Evolutionary conservation across 1,139 yeast genomes (phyloP).

Genomic region (Yarrowia galli): DNA sequence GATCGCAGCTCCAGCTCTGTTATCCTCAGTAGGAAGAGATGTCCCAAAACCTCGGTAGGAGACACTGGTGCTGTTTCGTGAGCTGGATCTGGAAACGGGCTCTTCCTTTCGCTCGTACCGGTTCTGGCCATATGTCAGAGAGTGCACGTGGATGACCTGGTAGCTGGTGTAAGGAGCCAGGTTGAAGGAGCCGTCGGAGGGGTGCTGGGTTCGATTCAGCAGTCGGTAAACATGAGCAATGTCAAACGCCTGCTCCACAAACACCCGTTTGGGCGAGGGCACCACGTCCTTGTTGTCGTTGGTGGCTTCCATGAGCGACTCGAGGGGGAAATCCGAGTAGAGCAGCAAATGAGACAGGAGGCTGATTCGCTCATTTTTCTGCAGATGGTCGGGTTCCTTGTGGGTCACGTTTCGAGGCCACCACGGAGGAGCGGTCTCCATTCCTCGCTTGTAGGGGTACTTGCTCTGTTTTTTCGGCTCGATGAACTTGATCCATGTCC

Average conservation of each 20-base stretch:
- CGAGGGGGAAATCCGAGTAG: conserved; percentile 47
- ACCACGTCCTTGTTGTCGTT: conserved; percentile 16
- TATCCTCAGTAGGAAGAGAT: neutral
- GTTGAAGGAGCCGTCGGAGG: neutral
- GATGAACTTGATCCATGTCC: conserved; percentile 68
- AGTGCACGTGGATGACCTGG: conserved; percentile 7
- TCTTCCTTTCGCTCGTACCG: conserved; percentile 25
- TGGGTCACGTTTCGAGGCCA: conserved; percentile 72
- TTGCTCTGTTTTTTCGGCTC: conserved; percentile 73
- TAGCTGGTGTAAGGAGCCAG: neutral
- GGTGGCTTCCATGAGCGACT: conserved; percentile 46
- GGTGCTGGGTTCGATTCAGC: neutral
- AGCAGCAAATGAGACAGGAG: conserved; percentile 58
- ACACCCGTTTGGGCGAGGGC: conserved; percentile 13
- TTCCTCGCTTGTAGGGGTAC: conserved; percentile 66
- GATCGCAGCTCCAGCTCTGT: neutral
- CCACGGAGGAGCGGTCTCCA: conserved; percentile 65
- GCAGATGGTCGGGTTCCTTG: conserved; percentile 76
- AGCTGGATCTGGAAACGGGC: too few relatives aligned
- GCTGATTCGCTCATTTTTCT: conserved; percentile 61
- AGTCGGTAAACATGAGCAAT: neutral
- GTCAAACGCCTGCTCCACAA: conserved; percentile 16
- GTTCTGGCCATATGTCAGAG: conserved; percentile 13
- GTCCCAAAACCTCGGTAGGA: neutral
- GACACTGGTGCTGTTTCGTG: too few relatives aligned